These are phyloP conservation scores for Fomitopsis schrenkii DNA, from an alignment of 1,284 basidiomycete genomes.

Conservation along the genomic window DNA sequence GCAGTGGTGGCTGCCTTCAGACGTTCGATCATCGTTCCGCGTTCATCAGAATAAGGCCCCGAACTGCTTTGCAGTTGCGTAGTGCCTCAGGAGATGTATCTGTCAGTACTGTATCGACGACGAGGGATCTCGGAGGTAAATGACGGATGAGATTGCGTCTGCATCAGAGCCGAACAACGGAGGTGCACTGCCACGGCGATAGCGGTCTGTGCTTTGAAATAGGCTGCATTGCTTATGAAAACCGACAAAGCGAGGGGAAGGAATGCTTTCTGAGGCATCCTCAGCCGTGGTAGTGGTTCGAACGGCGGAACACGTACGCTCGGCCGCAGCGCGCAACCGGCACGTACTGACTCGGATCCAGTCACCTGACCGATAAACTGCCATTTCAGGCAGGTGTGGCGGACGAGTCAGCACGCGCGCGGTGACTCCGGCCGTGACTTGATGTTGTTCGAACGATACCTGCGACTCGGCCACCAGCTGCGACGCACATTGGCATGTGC, in stretches of 20 bases:
- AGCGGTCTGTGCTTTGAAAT: neutral
- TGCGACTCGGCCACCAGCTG: neutral
- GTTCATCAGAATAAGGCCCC: neutral
- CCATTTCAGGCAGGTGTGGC: neutral
- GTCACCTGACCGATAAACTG: constrained; percentile 2
- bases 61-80: neutral
- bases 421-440: neutral
- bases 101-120: neutral
- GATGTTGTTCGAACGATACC: neutral
- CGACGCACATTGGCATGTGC: neutral
- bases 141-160: neutral
- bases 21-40: no score
- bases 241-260: neutral
- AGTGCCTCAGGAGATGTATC: neutral
- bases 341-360: neutral
- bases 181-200: neutral
- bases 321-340: neutral
- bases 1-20: no score
- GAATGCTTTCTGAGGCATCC: neutral
- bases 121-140: neutral
- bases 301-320: neutral
- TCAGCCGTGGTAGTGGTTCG: neutral
- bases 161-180: neutral
- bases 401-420: constrained; percentile 2
- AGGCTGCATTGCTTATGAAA: neutral